Conservation (phyloP, 2,329 filamentous ascomycete species). For the Aureobasidium sp. region DNA sequence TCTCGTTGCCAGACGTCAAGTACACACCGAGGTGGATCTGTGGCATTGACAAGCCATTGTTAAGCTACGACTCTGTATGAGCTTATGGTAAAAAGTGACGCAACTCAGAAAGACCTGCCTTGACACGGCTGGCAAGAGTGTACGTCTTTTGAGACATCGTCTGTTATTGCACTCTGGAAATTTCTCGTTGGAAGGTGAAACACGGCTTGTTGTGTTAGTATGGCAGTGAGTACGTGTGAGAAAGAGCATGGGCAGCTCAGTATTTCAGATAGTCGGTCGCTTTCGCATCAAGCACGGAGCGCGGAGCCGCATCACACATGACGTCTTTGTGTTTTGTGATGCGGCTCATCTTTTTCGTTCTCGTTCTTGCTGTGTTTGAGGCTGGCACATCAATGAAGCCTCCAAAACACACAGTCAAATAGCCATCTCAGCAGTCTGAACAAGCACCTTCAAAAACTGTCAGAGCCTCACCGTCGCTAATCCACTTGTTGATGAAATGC, state of each 20-base stretch:
- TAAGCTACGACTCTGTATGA: slow-evolving; percentile 35
- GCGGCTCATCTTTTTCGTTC: neutral
- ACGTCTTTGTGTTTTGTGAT: neutral
- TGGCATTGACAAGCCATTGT: slow-evolving; percentile 59
- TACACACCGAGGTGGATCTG: slow-evolving; percentile 68
- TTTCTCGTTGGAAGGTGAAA: too few species aligned
- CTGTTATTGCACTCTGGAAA: too few species aligned
- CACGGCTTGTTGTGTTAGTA: too few species aligned
- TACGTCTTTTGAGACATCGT: slow-evolving; percentile 28
- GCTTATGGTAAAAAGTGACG: slow-evolving; percentile 18
- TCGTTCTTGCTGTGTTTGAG: neutral
- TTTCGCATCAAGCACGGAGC: neutral
- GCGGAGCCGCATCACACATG: neutral
- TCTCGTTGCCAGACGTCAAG: slow-evolving; percentile 56
- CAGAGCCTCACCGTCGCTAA: neutral
- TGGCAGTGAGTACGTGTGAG: neutral
- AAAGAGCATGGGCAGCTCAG: neutral
- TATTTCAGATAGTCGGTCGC: neutral
- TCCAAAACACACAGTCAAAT: too few species aligned
- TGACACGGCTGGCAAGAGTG: slow-evolving; percentile 36
- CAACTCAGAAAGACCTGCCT: slow-evolving; percentile 19
- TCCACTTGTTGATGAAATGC: neutral
- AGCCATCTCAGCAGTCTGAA: too few species aligned
- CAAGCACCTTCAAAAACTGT: too few species aligned
- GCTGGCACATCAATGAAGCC: too few species aligned